Base-by-base conservation (phyloP, 192 early-diverging fungal species). In the Dissophora ornata region DNA sequence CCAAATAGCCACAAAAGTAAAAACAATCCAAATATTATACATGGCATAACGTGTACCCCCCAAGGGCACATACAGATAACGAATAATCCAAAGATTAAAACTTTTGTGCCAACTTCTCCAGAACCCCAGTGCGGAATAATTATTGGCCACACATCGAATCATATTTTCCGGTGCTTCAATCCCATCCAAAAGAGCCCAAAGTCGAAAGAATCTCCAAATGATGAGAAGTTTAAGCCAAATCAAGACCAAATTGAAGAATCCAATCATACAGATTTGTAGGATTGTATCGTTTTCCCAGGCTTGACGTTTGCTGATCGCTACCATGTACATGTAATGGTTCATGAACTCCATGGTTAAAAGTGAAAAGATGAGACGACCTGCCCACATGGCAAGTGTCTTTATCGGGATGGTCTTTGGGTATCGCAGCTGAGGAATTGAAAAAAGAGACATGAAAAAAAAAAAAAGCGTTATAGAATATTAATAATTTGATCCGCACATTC, bases 1-100 rank as follows among this genome's bases (percentile, higher is more conserved):
- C 97, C 97, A 99, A 19, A 98, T 53, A 4, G 96, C 97, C 5
- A 99, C 97, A 87, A 98, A 99, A 1, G 96, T 96, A 70, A 99
- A 99, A 1, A 95, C 87, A 1, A 94, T 82, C 79, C 90, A 94
- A 28, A 92, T 90, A 68, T 96, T 96, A 74, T 92, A 86, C 26
- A 84, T 67, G 53, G 88, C 84, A 45, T 88, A 89, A 15, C 82
- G 80, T 2, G 85, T 79, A 12, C 97, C 97, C 1, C 97, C 97
- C 68, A 99, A 70, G 2, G 97, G 96, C 3, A 98, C 84, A 81
- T 98, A 99, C 15, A 99, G 79, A 63, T 94, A 94, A 69, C 95
- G 84, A 42, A 96, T 88, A 2, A 91, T 81, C 96, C 96, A 99
- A 25, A 89, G 84, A 70, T 99, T 97, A 82, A 85, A 99, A 46